These are phyloP conservation scores for Lodderomyces elongisporus DNA, from an alignment of 1,139 yeast genomes.

Conservation along the genomic window DNA sequence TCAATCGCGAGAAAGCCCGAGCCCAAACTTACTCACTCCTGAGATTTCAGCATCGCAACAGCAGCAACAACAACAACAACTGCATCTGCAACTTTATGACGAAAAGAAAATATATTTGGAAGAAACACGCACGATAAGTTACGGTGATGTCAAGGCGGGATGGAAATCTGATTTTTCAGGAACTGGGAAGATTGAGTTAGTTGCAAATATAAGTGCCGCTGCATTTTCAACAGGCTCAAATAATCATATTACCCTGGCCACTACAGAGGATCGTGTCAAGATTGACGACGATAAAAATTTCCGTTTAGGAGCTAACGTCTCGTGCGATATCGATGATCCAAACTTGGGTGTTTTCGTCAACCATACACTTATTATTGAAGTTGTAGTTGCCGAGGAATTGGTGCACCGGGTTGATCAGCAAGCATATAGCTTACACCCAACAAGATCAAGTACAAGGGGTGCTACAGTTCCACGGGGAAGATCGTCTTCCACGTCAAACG, in stretches of 20 bases:
- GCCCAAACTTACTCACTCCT: conserved; percentile 4
- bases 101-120: conserved; percentile 51
- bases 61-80: conserved; percentile 9
- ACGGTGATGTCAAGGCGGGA: conserved; percentile 80
- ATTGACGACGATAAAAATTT: conserved; percentile 9
- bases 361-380: conserved; percentile 76
- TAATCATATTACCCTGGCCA: conserved; percentile 25
- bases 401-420: conserved; percentile 32
- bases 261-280: conserved; percentile 25
- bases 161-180: conserved; percentile 91
- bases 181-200: conserved; percentile 70
- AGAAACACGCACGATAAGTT: conserved; percentile 65
- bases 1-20: neutral
- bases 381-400: conserved; percentile 89
- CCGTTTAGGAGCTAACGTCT: conserved; percentile 51
- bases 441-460: conserved; percentile 15
- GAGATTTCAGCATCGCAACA: conserved; percentile 6
- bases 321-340: conserved; percentile 82
- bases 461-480: neutral
- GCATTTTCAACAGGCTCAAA: conserved; percentile 51
- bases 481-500: conserved; percentile 1
- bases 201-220: conserved; percentile 61
- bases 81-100: too few relatives aligned
- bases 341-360: conserved; percentile 69
- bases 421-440: conserved; percentile 22